Evolutionary conservation across 2,329 filamentous ascomycete genomes (phyloP), one percentile per base, ranked within the genome.

Genomic region (Pyrenochaeta sp.): DNA sequence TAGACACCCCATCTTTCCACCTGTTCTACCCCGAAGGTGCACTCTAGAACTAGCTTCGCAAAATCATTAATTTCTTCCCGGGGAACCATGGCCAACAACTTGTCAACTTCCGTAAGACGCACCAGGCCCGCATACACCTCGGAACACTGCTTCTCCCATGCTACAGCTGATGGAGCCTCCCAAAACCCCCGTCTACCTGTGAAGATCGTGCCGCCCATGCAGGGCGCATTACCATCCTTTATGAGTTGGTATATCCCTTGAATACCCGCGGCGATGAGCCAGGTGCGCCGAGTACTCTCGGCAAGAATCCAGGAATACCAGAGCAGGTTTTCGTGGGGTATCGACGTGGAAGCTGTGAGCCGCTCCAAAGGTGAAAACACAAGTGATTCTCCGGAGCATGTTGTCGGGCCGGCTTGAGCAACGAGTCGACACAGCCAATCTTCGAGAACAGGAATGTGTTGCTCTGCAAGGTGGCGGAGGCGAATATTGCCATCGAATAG

Each of bases 241-340:
- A 49, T 32, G 5, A 42, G n/a, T 22, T 49, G 48, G 36, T 56
- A 56, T 24, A 56, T 32, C 5, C 42, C 49, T 19, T 43, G 43
- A 3, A 50, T 12, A 9, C 45, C 39, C 3, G 52, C 27, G 28
- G 30, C 32, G 3, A 55, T 12, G n/a, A 55, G 52, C 52, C 52
- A 55, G 13, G 44, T 39, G 6, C 52, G 37, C 5, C 52, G 45
- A 8, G 49, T 47, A n/a, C 34, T 43, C 24, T 55, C 52, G 10
- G 46, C 45, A 13, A 55, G 36, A n/a, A 55, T 45, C 46, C 46
- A 55, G 6, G 46, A 36, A 28, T 44, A 39, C 52, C 52, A 55
- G 19, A 55, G 52, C 8, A 34, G 30, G 13, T 55, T 50, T 19
- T n/a, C 39, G 27, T 13, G 15, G 8, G 36, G 22, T 39, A 39